These are phyloP conservation scores for Chlorella vulgaris DNA, from an alignment of 139 green algal species.

Conservation along the genomic window DNA sequence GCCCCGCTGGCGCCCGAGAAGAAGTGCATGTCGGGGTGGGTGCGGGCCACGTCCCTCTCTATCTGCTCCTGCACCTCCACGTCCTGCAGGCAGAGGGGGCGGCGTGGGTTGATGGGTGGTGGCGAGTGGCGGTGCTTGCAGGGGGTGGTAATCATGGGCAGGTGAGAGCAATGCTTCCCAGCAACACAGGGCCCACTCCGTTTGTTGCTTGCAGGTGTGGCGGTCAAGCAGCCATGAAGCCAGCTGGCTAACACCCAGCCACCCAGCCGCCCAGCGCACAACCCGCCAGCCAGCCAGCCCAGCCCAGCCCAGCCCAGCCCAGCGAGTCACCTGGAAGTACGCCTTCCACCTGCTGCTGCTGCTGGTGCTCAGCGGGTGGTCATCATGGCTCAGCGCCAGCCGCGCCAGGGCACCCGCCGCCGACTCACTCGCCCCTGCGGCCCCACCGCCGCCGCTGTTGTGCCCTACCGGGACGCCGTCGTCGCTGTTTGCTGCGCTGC, in stretches of 20 bases:
- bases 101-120: too few relatives aligned
- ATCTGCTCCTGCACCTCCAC: slow-evolving; percentile 90
- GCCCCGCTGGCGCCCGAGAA: slow-evolving; percentile 56
- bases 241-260: too few relatives aligned
- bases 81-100: slow-evolving; percentile 64
- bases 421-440: not conserved
- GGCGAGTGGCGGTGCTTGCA: not conserved
- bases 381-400: slow-evolving; percentile 46
- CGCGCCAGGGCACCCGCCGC: not conserved
- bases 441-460: not conserved
- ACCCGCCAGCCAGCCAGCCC: not conserved
- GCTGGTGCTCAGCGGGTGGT: slow-evolving; percentile 83
- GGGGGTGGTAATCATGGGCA: not conserved
- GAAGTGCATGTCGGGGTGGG: slow-evolving; percentile 96
- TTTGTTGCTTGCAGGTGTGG: too few relatives aligned
- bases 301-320: not conserved
- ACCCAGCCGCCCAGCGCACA: too few relatives aligned
- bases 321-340: slow-evolving; percentile 75
- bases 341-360: slow-evolving; percentile 73
- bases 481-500: not conserved
- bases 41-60: slow-evolving; percentile 91
- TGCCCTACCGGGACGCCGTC: not conserved
- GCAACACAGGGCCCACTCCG: too few relatives aligned
- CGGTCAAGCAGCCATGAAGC: too few relatives aligned
- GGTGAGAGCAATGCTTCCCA: too few relatives aligned